Evolutionary conservation across 495 filamentous ascomycete species (phyloP).

Genomic region (Darksidea phi): DNA sequence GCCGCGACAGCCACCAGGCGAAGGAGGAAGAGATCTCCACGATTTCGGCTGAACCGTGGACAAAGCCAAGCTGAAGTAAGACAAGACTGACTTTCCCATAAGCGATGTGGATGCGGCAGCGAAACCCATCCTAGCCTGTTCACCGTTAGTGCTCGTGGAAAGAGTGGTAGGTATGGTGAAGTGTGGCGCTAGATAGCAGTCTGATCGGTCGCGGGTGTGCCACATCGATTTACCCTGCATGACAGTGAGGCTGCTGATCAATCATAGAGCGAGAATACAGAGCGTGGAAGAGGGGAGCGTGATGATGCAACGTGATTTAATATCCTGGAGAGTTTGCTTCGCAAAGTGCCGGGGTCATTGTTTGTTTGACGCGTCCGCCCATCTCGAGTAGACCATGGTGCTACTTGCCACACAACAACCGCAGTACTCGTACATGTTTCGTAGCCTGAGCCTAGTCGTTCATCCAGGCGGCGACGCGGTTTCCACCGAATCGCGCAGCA

Average conservation of each 20-base stretch:
- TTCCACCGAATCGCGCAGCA: constrained; percentile 79
- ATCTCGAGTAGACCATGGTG: constrained; percentile 23
- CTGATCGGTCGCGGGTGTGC: constrained; percentile 14
- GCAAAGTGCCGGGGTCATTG: constrained; percentile 5
- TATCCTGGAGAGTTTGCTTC: constrained; percentile 28
- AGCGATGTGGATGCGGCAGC: background rate
- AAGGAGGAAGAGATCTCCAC: constrained; percentile 5
- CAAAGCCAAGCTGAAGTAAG: constrained; percentile 26
- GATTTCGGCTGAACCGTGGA: background rate
- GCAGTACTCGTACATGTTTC: constrained; percentile 30
- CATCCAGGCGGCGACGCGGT: constrained; percentile 86
- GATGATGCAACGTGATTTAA: constrained; percentile 21
- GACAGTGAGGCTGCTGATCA: constrained; percentile 13
- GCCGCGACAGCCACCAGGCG: constrained; percentile 3
- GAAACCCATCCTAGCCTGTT: no score
- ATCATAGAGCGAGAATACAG: constrained; percentile 14
- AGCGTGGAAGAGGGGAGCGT: constrained; percentile 19
- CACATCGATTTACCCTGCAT: constrained; percentile 19
- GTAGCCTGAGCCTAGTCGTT: constrained; percentile 53
- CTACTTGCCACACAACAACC: constrained; percentile 22
- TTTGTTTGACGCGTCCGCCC: constrained; percentile 37
- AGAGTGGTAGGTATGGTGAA: no score
- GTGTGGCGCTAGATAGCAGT: constrained; percentile 15
- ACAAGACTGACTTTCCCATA: constrained; percentile 4
- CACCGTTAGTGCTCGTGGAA: no score